Evolutionary conservation across 2,329 filamentous ascomycete species (phyloP), one percentile per base, ranked within the genome.

Genomic region (Xylaria sp.): DNA sequence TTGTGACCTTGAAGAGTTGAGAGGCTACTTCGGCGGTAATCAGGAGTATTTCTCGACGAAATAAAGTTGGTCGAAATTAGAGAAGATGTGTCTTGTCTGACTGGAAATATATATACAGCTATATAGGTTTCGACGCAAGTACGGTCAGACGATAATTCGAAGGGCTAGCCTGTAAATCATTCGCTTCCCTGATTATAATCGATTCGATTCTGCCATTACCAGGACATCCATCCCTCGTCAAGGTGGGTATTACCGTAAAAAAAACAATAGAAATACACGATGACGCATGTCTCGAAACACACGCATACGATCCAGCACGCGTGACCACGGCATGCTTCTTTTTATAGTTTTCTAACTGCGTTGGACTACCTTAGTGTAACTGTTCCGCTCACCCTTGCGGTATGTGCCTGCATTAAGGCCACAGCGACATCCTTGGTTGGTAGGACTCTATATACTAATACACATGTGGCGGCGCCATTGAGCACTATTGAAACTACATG

Each of bases 231-330:
- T 36, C 27, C n/a, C 13, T 51, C 5, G 36, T 39, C 39, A 47
- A 61, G 38, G 9, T 50, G 42, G 51, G 38, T 65, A 59, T 44
- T 61, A 55, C 50, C 15, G 50, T 57, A 44, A 49, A 15, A 39
- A 15, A n/a, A n/a, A n/a, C 17, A 39, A 31, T 54, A 39, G n/a
- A 22, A 39, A 54, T n/a, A 27, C 25, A 56, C 33, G 22, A 36
- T n/a, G 13, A 36, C 3, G 11, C 42, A 47, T 42, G 39, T 33
- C 39, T 45, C n/a, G 25, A 5, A 44, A 36, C 27, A 42, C 29
- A 31, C 33, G 13, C 36, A 42, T 31, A 7, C 13, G 9, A 22
- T 36, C 17, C n/a, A 51, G 29, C 45, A 33, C 20, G 56, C 20
- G 20, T 17, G 56, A 59, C 22, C 15, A 38, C 25, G 47, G 10